phyloP scores from a whole-genome alignment of 1,284 basidiomycete genomes.

The Termitomyces sp. region DNA sequence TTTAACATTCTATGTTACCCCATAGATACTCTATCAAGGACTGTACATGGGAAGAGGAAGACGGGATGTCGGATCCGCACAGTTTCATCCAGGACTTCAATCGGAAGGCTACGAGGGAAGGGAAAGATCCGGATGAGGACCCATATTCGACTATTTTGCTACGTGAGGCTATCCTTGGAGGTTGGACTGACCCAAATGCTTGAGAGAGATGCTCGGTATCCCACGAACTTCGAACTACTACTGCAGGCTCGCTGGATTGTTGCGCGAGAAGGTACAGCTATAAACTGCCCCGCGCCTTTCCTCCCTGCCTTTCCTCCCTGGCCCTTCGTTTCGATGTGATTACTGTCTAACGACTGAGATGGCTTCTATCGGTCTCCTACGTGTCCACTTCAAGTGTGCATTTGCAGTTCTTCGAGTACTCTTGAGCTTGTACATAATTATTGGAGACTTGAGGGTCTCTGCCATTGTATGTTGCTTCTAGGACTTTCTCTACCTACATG shows the following conservation, averaged over 20 bases:
- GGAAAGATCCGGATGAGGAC: slow-evolving; percentile 22
- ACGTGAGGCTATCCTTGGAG: slow-evolving; percentile 26
- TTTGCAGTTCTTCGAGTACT: not conserved
- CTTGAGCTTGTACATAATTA: not conserved
- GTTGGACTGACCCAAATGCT: slow-evolving; percentile 22
- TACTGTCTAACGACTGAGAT: not conserved
- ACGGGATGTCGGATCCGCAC: slow-evolving; percentile 23
- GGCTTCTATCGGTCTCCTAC: not conserved
- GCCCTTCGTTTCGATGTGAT: not conserved
- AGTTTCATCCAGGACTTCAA: slow-evolving; percentile 26
- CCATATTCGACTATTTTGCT: slow-evolving; percentile 23
- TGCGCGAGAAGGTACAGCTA: not conserved
- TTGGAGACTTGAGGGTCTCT: not conserved
- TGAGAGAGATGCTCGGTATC: not conserved
- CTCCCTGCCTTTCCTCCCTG: not conserved
- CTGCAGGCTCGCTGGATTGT: not conserved
- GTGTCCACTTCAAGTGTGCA: not conserved
- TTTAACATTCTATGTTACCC: not conserved
- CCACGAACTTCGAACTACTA: not conserved
- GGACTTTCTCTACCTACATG: not conserved
- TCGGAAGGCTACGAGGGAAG: slow-evolving; percentile 22
- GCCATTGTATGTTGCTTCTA: not conserved
- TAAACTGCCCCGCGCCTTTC: not conserved
- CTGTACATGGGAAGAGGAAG: slow-evolving; percentile 34
- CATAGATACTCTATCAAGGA: slow-evolving; percentile 29